Percentiles rank a stretch among this genome's conserved stretches.
phyloP scores from a whole-genome alignment of 345 rosid genomes.

The Hibiscus mutabilis region DNA sequence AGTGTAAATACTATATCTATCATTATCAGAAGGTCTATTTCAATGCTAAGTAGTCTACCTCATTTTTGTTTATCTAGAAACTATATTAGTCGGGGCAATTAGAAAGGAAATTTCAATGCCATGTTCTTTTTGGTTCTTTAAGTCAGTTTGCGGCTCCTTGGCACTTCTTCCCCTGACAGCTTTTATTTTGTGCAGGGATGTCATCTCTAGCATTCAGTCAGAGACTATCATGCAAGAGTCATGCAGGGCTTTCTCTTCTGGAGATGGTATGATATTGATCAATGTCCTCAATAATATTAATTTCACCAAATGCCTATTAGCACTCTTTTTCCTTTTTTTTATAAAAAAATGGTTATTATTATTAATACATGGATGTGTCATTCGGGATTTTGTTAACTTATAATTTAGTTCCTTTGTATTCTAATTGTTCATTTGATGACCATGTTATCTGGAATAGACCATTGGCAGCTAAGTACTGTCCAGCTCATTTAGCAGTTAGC shows the following conservation, averaged over 20 bases:
- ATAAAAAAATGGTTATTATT: too few relatives aligned
- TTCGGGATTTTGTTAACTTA: too few relatives aligned
- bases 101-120: neutral
- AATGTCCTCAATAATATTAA: neutral
- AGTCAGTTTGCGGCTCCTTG: conserved; percentile 3
- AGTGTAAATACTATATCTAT: neutral
- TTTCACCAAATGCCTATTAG: too few relatives aligned
- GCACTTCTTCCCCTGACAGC: neutral
- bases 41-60: neutral
- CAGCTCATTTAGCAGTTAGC: too few relatives aligned
- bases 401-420: too few relatives aligned
- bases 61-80: too few relatives aligned
- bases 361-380: too few relatives aligned
- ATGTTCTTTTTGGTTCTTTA: neutral
- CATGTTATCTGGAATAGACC: too few relatives aligned
- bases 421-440: too few relatives aligned
- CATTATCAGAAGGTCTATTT: neutral
- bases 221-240: conserved; percentile 33
- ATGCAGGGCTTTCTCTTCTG: conserved; percentile 58
- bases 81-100: neutral
- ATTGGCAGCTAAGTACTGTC: too few relatives aligned
- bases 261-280: conserved; percentile 40
- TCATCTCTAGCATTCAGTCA: conserved; percentile 21
- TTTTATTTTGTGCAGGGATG: conserved; percentile 25
- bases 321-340: too few relatives aligned